phyloP scores from a whole-genome alignment of 148 eudicot genomes.

The Suaeda aralocaspica region DNA sequence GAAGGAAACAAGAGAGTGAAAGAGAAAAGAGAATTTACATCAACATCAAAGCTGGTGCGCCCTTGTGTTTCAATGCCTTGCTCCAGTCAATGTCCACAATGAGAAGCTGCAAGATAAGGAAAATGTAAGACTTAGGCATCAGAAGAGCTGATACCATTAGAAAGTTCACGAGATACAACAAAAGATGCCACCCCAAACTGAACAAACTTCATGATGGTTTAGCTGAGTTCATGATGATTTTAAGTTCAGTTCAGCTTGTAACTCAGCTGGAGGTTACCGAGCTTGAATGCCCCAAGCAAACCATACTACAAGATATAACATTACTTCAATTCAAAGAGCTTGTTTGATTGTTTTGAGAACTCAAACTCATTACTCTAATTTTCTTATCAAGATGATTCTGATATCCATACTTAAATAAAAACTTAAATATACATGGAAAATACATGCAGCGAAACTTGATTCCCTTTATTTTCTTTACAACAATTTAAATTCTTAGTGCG shows the following conservation, averaged over 20 bases:
- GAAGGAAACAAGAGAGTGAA: background rate
- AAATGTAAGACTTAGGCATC: background rate
- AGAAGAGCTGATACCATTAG: background rate
- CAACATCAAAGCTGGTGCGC: background rate
- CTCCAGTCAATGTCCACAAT: background rate
- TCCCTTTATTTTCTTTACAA: too few relatives aligned
- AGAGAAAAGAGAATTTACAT: constrained; percentile 8
- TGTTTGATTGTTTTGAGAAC: too few relatives aligned
- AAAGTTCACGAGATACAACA: background rate
- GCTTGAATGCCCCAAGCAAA: background rate
- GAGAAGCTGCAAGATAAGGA: constrained; percentile 11
- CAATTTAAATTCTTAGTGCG: too few relatives aligned
- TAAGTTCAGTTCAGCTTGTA: background rate
- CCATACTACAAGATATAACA: background rate
- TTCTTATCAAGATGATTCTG: background rate
- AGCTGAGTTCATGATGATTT: too few relatives aligned
- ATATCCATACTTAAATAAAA: background rate
- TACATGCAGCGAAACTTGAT: background rate
- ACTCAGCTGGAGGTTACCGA: background rate
- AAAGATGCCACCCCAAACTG: too few relatives aligned
- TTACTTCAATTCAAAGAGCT: background rate
- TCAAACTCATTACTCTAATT: background rate
- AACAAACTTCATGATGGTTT: too few relatives aligned
- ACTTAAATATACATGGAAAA: constrained; percentile 5
- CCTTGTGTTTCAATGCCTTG: background rate